phyloP scores from a whole-genome alignment of 2,329 filamentous ascomycete species.

The Chaetomium sp. region DNA sequence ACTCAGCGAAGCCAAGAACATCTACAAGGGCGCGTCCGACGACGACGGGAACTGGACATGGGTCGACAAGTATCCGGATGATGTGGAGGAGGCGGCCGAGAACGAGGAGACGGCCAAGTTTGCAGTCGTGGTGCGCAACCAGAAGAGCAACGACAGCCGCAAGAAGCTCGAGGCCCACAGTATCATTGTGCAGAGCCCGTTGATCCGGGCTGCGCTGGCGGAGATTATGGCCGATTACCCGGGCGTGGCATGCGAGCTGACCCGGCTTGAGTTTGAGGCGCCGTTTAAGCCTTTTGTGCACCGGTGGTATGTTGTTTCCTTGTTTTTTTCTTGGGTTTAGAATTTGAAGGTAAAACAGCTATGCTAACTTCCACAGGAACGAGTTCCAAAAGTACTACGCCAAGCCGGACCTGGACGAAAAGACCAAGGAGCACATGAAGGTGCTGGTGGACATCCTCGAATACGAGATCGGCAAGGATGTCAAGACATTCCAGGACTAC shows the following conservation, averaged over 20 bases:
- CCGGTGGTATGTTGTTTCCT: conserved; percentile 38
- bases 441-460: conserved; percentile 43
- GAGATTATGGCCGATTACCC: conserved; percentile 52
- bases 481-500: conserved; percentile 45
- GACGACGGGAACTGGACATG: conserved; percentile 45
- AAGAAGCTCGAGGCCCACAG: conserved; percentile 56
- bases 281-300: conserved; percentile 61
- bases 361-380: conserved; percentile 28
- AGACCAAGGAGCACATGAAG: conserved; percentile 40
- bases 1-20: conserved; percentile 35
- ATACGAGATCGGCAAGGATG: conserved; percentile 44
- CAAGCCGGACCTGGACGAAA: conserved; percentile 35
- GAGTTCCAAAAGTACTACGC: conserved; percentile 37
- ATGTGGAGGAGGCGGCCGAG: conserved; percentile 51
- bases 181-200: conserved; percentile 57
- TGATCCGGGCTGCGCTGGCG: conserved; percentile 50
- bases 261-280: conserved; percentile 53
- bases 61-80: conserved; percentile 49
- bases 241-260: conserved; percentile 51
- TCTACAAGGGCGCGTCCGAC: conserved; percentile 39
- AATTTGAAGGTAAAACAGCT: neutral
- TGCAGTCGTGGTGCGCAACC: conserved; percentile 53
- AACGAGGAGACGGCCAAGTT: conserved; percentile 56
- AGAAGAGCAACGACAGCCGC: conserved; percentile 50
- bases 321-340: neutral